Evolutionary conservation across 305 asterid species (phyloP), one percentile per base, ranked within the genome.

Genomic region (Salvia sclarea): DNA sequence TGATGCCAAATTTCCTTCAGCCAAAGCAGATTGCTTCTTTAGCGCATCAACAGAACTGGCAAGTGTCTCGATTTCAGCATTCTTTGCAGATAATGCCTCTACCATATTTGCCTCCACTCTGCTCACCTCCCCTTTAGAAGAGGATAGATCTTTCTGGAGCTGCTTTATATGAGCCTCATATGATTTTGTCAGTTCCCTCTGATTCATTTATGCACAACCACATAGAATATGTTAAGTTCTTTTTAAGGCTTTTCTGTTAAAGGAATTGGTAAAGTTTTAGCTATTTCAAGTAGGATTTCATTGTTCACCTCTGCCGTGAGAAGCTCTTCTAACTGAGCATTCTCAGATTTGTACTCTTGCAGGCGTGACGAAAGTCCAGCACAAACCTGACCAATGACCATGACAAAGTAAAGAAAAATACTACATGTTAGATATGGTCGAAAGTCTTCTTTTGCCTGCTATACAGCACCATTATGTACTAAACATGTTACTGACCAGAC

Each of bases 291-390:
- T 40, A 48, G 45, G 70, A 64, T 49, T 49, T 53, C 20, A 12
- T 64, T 43, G 45, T 75, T 83, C 81, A 95, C 99, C 98, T 95
- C 99, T 37, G 95, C 94, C 59, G 85, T 41, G 37, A 95, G 95
- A 81, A 95, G 98, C 86, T 95, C 98, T 75, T 95, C 99, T 70
- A 95, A 61, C 79, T 92, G 99, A 68, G 97, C 91, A 85, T 89
- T 95, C 88, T 95, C 98, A 72, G 96, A 92, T 86, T 95, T 95
- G 79, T 88, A 88, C 81, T 95, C 99, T 81, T 95, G 98, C 61
- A 95, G 89, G 72, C 99, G 99, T 59, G 97, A 85, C 64, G 99
- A 95, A 72, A 95, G 97, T 66, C 99, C 99, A 56, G 99, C 98
- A 80, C 99, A 95, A 75, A 95, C 95, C 98, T 95, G 85, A 70